Base-by-base conservation (phyloP, 2,329 filamentous ascomycete genomes). In the Sporothrix globosa region DNA sequence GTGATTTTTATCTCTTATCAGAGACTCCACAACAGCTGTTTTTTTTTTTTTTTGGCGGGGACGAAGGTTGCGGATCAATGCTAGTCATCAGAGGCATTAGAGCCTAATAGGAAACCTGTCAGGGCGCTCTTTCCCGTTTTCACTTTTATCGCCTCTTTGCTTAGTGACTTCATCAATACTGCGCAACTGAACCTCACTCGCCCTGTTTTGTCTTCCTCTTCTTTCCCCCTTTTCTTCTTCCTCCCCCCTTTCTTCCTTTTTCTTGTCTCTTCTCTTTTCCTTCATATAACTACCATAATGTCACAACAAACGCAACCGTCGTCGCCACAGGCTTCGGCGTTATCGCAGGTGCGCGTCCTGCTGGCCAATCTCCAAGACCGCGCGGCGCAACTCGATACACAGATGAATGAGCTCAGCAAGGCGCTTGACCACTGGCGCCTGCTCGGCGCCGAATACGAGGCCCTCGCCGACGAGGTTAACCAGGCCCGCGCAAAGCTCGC, bases 401-500 rank as follows among this genome's bases (percentile, higher is more conserved):
- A 90, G 74, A 86, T 97, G 61, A 82, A 85, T 66, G 88, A 92
- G 78, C 86, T 98, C 24, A 88, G 88, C 69, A 88, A 91, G 76
- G 90, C 91, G 7, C 85, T 98, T 68, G 88, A 89, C 73, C 91
- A 97, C 81, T 99, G 95, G 95, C 91, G 92, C 74, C 90, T 90
- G 69, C 96, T 92, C 87, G 94, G 97, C 78, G 88, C 91, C 63
- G 95, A 98, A 79, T 98, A 98, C 79, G 92, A 97, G 77, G 88
- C 90, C 30, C 85, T 98, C 73, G 93, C 92, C 78, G 92, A 96
- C 78, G 92, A 96, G 76, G 86, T 98, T 41, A 39, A 48, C 52
- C 46, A 54, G 41, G 69, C 69, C 21, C 27, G 46, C 19, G 17
- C 7, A 5, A 52, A 46, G 27, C 4, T 78, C 90, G 34, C 78